phyloP scores from a whole-genome alignment of 23 red algal genomes.

The Gracilaria vermiculophylla region DNA sequence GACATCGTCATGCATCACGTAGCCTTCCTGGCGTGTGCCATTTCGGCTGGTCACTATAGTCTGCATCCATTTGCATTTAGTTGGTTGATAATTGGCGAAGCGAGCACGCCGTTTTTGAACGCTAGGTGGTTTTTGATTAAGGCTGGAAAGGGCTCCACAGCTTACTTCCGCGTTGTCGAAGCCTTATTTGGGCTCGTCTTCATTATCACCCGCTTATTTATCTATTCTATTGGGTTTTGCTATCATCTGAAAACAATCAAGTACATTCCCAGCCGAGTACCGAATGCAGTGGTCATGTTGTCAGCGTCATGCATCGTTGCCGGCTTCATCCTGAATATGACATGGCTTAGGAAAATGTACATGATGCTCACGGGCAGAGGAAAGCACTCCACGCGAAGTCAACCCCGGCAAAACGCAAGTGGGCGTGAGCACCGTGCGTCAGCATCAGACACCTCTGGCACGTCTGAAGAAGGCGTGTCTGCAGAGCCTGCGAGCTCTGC shows the following conservation, averaged over 20 bases:
- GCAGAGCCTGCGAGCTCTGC: neutral
- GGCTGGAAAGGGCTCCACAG: constrained; percentile 31
- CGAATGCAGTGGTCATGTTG: neutral
- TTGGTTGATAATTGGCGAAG: constrained; percentile 76
- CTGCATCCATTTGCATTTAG: constrained; percentile 61
- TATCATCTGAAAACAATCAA: constrained; percentile 40
- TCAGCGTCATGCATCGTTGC: constrained; percentile 25
- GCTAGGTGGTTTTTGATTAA: constrained; percentile 73
- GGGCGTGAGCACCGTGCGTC: neutral
- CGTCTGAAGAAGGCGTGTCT: neutral
- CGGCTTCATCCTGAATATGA: constrained; percentile 63
- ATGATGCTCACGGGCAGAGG: neutral
- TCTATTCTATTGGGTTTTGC: constrained; percentile 43
- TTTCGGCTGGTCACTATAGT: constrained; percentile 44
- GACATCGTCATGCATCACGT: constrained; percentile 69
- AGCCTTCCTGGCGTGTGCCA: constrained; percentile 44
- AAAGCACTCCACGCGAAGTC: neutral
- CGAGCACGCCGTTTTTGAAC: constrained; percentile 75
- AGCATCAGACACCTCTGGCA: neutral
- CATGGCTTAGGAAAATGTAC: constrained; percentile 67
- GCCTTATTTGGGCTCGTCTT: constrained; percentile 60
- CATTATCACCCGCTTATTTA: constrained; percentile 61
- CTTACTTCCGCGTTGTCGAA: constrained; percentile 19
- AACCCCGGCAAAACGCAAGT: neutral
- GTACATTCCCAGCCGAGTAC: constrained; percentile 7